phyloP scores from a whole-genome alignment of 1,284 basidiomycete species.

The Boletus semigastroideus region DNA sequence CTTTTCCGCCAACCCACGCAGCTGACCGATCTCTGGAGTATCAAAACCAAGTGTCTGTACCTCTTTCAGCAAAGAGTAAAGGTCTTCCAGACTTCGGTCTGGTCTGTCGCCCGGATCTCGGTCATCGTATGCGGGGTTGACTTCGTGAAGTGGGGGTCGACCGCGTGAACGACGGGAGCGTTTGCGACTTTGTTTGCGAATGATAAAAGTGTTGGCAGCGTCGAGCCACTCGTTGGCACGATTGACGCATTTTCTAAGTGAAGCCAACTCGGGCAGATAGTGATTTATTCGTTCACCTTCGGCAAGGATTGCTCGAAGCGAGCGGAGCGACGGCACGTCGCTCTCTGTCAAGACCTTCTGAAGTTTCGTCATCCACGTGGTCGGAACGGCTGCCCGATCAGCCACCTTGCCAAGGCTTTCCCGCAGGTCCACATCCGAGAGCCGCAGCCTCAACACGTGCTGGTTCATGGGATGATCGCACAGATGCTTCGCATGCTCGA shows the following conservation, averaged over 20 bases:
- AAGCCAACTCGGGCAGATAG: conserved; percentile 68
- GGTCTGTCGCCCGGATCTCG: conserved; percentile 67
- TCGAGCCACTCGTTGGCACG: conserved; percentile 86
- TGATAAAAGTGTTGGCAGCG: conserved; percentile 67
- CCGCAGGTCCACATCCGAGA: conserved; percentile 76
- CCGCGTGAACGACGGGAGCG: conserved; percentile 64
- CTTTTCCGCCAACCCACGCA: conserved; percentile 58
- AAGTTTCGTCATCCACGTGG: conserved; percentile 75
- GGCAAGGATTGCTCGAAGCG: conserved; percentile 72
- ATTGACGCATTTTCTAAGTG: conserved; percentile 76
- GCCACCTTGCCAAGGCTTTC: conserved; percentile 66
- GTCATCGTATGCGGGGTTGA: conserved; percentile 30
- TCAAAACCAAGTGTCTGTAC: conserved; percentile 80
- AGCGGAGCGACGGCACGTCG: conserved; percentile 70
- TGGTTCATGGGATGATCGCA: conserved; percentile 67
- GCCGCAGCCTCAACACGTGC: conserved; percentile 74
- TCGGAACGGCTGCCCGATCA: conserved; percentile 73
- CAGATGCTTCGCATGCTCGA: conserved; percentile 79
- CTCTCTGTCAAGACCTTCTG: conserved; percentile 66
- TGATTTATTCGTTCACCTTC: conserved; percentile 88
- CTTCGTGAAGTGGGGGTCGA: conserved; percentile 45
- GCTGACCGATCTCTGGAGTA: conserved; percentile 63
- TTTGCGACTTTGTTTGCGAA: conserved; percentile 71
- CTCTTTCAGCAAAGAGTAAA: conserved; percentile 67
- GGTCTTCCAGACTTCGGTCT: conserved; percentile 65